Evolutionary conservation across 2,329 filamentous ascomycete genomes (phyloP).

Genomic region (Didymella glomerata): DNA sequence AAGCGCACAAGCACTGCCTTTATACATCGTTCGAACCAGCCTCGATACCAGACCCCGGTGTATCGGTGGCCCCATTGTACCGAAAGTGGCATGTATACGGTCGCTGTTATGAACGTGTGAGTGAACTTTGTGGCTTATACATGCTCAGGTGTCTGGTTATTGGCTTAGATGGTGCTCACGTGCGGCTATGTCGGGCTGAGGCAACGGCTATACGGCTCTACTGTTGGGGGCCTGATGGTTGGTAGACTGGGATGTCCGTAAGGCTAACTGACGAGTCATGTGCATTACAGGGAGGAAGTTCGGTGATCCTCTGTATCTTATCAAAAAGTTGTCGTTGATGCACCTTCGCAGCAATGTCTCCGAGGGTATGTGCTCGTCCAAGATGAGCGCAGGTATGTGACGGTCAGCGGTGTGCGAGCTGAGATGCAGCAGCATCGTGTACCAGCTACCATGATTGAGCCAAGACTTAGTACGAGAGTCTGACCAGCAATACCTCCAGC

Average conservation of each 20-base stretch:
- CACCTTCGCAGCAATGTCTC: background rate
- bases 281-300: background rate
- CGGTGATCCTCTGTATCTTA: background rate
- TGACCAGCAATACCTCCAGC: background rate
- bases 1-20: background rate
- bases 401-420: background rate
- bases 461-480: constrained; percentile 1
- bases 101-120: background rate
- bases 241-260: background rate
- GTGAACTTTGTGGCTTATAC: background rate
- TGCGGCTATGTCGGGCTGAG: constrained; percentile 4
- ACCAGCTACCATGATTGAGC: background rate
- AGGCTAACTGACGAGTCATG: constrained; percentile 17
- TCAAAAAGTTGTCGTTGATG: background rate
- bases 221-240: constrained; percentile 7
- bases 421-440: background rate
- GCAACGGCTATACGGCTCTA: constrained; percentile 16
- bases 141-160: background rate
- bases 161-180: constrained; percentile 7
- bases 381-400: background rate
- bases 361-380: background rate
- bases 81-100: background rate
- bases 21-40: constrained; percentile 2
- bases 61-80: background rate
- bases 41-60: background rate